A percentile compares a stretch with the other conserved stretches of the same genome.
phyloP scores from a whole-genome alignment of 2,329 filamentous ascomycete genomes.

The Ophiostoma himal-ulmi region DNA sequence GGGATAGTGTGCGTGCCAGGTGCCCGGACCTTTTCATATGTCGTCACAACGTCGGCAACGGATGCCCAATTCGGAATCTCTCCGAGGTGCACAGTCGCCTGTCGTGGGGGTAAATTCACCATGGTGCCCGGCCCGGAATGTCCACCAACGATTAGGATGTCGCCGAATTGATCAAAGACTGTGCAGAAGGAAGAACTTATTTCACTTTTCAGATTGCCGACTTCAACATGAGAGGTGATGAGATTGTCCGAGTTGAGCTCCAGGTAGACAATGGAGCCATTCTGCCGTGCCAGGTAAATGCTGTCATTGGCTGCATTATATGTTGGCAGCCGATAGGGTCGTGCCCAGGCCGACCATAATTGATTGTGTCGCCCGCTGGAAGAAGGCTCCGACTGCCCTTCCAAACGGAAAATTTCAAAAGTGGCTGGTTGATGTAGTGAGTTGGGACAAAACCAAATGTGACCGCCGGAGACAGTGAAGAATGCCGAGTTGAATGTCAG shows the following conservation, averaged over 20 bases:
- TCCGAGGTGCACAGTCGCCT: slow-evolving; percentile 42
- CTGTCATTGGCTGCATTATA: slow-evolving; percentile 64
- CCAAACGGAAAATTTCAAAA: slow-evolving; percentile 42
- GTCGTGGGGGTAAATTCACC: slow-evolving; percentile 52
- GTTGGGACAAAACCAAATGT: slow-evolving; percentile 52
- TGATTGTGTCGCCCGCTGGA: slow-evolving; percentile 47
- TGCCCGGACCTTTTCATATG: slow-evolving; percentile 35
- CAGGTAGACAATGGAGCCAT: slow-evolving; percentile 70
- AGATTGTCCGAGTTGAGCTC: slow-evolving; percentile 57
- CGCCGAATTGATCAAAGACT: slow-evolving; percentile 60
- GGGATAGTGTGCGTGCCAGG: slow-evolving; percentile 47
- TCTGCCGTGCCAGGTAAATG: slow-evolving; percentile 82
- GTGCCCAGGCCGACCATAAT: slow-evolving; percentile 79
- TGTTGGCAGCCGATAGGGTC: slow-evolving; percentile 60
- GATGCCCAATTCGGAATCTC: slow-evolving; percentile 60
- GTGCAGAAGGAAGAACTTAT: slow-evolving; percentile 79
- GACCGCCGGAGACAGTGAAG: slow-evolving; percentile 57
- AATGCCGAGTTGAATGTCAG: slow-evolving; percentile 66
- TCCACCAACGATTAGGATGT: slow-evolving; percentile 75
- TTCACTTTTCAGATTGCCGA: slow-evolving; percentile 37
- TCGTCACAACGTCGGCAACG: slow-evolving; percentile 50
- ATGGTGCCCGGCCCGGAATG: slow-evolving; percentile 71
- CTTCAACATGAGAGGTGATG: slow-evolving; percentile 38
- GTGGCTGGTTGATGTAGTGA: slow-evolving; percentile 47
- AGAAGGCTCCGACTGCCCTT: slow-evolving; percentile 39